Conservation (phyloP, 495 filamentous ascomycete species). For the Hypoxylon fragiforme region DNA sequence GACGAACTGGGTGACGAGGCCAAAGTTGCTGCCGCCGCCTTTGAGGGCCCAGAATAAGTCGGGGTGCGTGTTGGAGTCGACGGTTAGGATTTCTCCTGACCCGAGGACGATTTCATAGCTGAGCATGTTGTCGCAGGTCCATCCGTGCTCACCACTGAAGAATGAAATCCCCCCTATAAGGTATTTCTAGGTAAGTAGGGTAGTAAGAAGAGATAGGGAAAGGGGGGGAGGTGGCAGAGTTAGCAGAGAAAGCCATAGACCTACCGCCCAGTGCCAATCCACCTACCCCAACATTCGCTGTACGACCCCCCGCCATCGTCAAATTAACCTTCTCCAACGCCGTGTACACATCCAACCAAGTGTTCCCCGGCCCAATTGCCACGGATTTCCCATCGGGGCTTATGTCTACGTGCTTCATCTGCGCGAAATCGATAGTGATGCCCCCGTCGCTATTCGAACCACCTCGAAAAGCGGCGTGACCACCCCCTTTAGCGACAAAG, state of each 20-base stretch:
- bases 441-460: conserved; percentile 45
- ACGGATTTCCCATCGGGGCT: conserved; percentile 32
- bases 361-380: conserved; percentile 42
- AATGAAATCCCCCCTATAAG: conserved; percentile 47
- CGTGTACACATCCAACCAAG: conserved; percentile 54
- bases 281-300: conserved; percentile 57
- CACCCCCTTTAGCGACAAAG: conserved; percentile 44
- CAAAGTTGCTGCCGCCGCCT: conserved; percentile 51
- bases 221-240: too few relatives aligned
- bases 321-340: conserved; percentile 45
- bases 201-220: too few relatives aligned
- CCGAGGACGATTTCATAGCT: conserved; percentile 52
- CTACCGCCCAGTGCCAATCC: conserved; percentile 56
- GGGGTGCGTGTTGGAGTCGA: conserved; percentile 40
- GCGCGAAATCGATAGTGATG: conserved; percentile 52
- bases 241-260: not conserved
- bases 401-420: conserved; percentile 42
- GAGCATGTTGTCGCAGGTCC: conserved; percentile 49
- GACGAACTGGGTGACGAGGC: conserved; percentile 46
- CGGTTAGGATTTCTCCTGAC: conserved; percentile 46
- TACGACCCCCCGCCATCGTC: conserved; percentile 54
- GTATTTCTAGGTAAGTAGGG: not conserved
- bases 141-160: conserved; percentile 51
- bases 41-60: conserved; percentile 57
- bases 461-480: conserved; percentile 44